Evolutionary conservation across 2,329 filamentous ascomycete species (phyloP).

Genomic region (Nothopassalora personata): DNA sequence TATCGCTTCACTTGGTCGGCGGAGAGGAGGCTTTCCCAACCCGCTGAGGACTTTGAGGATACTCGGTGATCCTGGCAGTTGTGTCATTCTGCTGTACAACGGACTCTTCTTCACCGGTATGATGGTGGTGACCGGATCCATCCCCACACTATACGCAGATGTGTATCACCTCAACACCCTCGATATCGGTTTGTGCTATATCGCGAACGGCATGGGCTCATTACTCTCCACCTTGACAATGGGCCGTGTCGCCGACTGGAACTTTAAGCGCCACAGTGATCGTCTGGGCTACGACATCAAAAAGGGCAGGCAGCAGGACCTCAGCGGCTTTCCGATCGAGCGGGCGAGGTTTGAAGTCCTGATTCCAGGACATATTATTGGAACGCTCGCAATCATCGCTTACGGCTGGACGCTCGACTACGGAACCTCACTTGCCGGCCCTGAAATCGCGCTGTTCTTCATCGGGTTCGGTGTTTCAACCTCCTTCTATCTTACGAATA

Average conservation of each 20-base stretch:
- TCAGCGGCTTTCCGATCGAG: slow-evolving; percentile 50
- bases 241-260: slow-evolving; percentile 63
- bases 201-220: slow-evolving; percentile 37
- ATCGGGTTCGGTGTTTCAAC: slow-evolving; percentile 30
- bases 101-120: slow-evolving; percentile 42
- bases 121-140: slow-evolving; percentile 43
- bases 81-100: slow-evolving; percentile 26
- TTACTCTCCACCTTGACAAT: slow-evolving; percentile 36
- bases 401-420: slow-evolving; percentile 42
- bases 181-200: slow-evolving; percentile 25
- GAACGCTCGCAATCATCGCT: slow-evolving; percentile 32
- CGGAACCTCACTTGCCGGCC: slow-evolving; percentile 36
- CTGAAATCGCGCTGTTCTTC: slow-evolving; percentile 44
- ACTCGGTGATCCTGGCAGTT: slow-evolving; percentile 8
- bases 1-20: slow-evolving; percentile 4
- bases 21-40: slow-evolving; percentile 37
- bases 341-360: slow-evolving; percentile 39
- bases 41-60: slow-evolving; percentile 24
- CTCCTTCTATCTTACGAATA: slow-evolving; percentile 42
- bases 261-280: slow-evolving; percentile 64
- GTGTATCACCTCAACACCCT: slow-evolving; percentile 31
- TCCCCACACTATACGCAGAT: slow-evolving; percentile 39
- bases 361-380: slow-evolving; percentile 34
- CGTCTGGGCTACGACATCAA: slow-evolving; percentile 57
- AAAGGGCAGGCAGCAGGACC: slow-evolving; percentile 51